Conservation (phyloP, 305 asterid genomes). For the Coffea humblotiana region DNA sequence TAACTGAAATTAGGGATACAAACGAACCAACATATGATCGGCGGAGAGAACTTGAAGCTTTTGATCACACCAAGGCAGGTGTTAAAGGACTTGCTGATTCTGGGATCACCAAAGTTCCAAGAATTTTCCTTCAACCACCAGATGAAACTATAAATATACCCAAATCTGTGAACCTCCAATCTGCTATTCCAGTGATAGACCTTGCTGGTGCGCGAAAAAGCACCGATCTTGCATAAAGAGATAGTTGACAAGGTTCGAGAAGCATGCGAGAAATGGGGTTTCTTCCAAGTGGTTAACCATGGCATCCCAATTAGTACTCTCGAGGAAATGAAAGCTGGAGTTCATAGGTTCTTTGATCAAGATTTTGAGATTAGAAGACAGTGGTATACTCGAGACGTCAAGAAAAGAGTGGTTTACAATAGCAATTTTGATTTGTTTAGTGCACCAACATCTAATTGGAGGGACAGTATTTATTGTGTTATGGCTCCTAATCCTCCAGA, state of each 20-base stretch:
- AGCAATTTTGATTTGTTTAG: slow-evolving; percentile 26
- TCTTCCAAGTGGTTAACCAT: slow-evolving; percentile 35
- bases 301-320: slow-evolving; percentile 5
- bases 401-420: slow-evolving; percentile 13
- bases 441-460: slow-evolving; percentile 24
- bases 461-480: slow-evolving; percentile 21
- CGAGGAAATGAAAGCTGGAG: slow-evolving; percentile 28
- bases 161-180: background rate
- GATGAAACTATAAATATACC: background rate
- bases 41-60: background rate
- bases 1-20: background rate
- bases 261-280: slow-evolving; percentile 33
- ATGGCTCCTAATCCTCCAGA: slow-evolving; percentile 21
- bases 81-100: slow-evolving; percentile 20
- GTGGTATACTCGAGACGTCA: slow-evolving; percentile 12
- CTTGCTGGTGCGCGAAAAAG: slow-evolving; percentile 15
- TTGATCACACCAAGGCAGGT: slow-evolving; percentile 22
- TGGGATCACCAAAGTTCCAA: slow-evolving; percentile 7
- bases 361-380: slow-evolving; percentile 21
- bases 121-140: slow-evolving; percentile 12
- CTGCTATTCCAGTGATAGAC: slow-evolving; percentile 28
- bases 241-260: slow-evolving; percentile 16
- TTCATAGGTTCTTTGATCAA: slow-evolving; percentile 24
- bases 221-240: slow-evolving; percentile 9
- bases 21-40: background rate